Evolutionary conservation across 169 alveolate species (phyloP).

Genomic region (Cryptosporidium andersoni): DNA sequence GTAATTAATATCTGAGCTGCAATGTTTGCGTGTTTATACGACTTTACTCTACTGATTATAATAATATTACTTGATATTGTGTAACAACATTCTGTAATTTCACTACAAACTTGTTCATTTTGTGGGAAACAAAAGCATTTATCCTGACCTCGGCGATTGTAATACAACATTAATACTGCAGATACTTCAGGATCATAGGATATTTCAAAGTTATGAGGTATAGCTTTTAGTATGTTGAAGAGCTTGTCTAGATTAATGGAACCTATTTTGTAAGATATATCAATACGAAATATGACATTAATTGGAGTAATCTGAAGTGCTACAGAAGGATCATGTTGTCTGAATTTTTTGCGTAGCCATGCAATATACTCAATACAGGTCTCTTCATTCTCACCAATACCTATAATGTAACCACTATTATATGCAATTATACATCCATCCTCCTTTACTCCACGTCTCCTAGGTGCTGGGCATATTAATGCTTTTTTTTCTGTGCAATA

Average conservation of each 20-base stretch:
- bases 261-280: slow-evolving; percentile 42
- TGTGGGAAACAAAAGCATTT: slow-evolving; percentile 8
- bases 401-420: slow-evolving; percentile 60
- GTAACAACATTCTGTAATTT: slow-evolving; percentile 32
- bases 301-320: slow-evolving; percentile 20
- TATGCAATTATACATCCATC: slow-evolving; percentile 66
- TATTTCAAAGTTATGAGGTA: slow-evolving; percentile 12
- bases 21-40: slow-evolving; percentile 11
- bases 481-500: slow-evolving; percentile 60
- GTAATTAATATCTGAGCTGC: slow-evolving; percentile 31
- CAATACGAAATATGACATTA: slow-evolving; percentile 40
- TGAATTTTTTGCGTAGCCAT: slow-evolving; percentile 64
- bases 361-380: slow-evolving; percentile 38
- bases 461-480: slow-evolving; percentile 55
- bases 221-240: slow-evolving; percentile 10
- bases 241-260: slow-evolving; percentile 32
- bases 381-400: slow-evolving; percentile 67
- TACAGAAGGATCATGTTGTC: slow-evolving; percentile 65
- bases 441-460: slow-evolving; percentile 69
- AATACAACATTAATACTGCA: slow-evolving; percentile 13
- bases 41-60: slow-evolving; percentile 18
- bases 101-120: neutral
- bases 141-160: neutral
- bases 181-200: slow-evolving; percentile 49
- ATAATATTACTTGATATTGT: slow-evolving; percentile 13